A percentile compares a stretch with the other conserved stretches of the same genome.
Conservation (phyloP, 192 early-diverging fungal genomes). For the Umbelopsis vinacea region DNA sequence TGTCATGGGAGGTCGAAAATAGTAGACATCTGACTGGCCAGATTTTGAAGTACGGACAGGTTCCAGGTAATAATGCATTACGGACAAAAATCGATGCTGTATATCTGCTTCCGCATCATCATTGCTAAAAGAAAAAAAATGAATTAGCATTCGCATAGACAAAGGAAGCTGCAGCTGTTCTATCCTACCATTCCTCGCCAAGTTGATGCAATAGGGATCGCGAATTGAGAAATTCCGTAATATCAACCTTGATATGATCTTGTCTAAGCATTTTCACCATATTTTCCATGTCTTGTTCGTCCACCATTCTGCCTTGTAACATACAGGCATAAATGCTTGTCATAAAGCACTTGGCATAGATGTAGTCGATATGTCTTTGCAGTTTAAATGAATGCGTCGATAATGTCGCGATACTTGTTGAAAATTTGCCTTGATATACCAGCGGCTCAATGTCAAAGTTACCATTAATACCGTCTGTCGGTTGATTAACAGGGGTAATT, state of each 20-base stretch:
- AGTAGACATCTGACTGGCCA: slow-evolving; percentile 56
- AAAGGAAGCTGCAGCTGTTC: not conserved
- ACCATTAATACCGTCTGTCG: not conserved
- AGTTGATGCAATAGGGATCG: slow-evolving; percentile 34
- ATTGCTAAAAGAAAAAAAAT: slow-evolving; percentile 27
- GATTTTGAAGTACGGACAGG: slow-evolving; percentile 43
- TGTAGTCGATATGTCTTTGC: slow-evolving; percentile 37
- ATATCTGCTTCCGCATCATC: slow-evolving; percentile 40
- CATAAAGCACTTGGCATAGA: slow-evolving; percentile 57
- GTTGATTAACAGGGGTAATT: not conserved
- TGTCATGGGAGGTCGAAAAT: slow-evolving; percentile 58
- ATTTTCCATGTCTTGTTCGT: slow-evolving; percentile 46
- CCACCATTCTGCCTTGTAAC: slow-evolving; percentile 46
- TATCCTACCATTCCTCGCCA: not conserved
- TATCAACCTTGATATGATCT: slow-evolving; percentile 54
- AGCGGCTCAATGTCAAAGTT: slow-evolving; percentile 13
- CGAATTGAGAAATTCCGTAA: slow-evolving; percentile 55
- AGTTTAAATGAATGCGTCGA: slow-evolving; percentile 7
- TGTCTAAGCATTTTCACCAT: slow-evolving; percentile 48
- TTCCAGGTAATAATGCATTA: slow-evolving; percentile 63
- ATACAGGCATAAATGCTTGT: slow-evolving; percentile 54
- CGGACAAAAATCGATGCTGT: slow-evolving; percentile 48
- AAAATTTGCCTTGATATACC: slow-evolving; percentile 29
- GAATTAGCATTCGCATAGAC: not conserved
- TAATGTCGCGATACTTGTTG: not conserved